Evolutionary conservation across 306 rosid genomes (phyloP).

Genomic region (Vigna angularis): DNA sequence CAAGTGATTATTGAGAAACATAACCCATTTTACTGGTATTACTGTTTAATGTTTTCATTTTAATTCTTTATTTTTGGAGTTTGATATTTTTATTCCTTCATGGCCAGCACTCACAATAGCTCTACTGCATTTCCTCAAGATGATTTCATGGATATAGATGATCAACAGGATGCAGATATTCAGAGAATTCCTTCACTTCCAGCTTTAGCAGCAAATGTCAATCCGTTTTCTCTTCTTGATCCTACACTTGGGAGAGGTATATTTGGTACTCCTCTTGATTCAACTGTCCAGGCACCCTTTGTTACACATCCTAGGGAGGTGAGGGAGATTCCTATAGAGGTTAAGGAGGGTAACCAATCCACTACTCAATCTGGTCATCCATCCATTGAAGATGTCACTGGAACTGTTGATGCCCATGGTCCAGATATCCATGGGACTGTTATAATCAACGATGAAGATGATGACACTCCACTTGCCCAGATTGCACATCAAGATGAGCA

Average conservation of each 20-base stretch:
- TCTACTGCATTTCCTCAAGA: conserved; percentile 61
- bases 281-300: conserved; percentile 54
- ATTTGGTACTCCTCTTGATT: conserved; percentile 48
- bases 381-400: conserved; percentile 75
- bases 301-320: conserved; percentile 84
- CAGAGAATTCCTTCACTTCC: conserved; percentile 55
- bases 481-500: conserved; percentile 47
- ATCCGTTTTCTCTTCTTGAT: conserved; percentile 67
- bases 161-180: conserved; percentile 53
- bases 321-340: conserved; percentile 86
- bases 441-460: conserved; percentile 58
- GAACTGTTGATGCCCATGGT: conserved; percentile 52
- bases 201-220: conserved; percentile 52
- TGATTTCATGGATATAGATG: conserved; percentile 87
- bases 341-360: conserved; percentile 67
- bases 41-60: neutral
- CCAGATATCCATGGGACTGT: conserved; percentile 67
- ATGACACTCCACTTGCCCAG: conserved; percentile 56
- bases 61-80: conserved; percentile 17
- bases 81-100: conserved; percentile 40
- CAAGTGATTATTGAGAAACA: conserved; percentile 19
- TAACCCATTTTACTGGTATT: neutral
- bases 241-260: conserved; percentile 51
- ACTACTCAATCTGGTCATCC: conserved; percentile 66
- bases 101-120: conserved; percentile 54